Evolutionary conservation across 2,329 filamentous ascomycete species (phyloP), one percentile per base, ranked within the genome.

Genomic region (Aspergillus bombycis): DNA sequence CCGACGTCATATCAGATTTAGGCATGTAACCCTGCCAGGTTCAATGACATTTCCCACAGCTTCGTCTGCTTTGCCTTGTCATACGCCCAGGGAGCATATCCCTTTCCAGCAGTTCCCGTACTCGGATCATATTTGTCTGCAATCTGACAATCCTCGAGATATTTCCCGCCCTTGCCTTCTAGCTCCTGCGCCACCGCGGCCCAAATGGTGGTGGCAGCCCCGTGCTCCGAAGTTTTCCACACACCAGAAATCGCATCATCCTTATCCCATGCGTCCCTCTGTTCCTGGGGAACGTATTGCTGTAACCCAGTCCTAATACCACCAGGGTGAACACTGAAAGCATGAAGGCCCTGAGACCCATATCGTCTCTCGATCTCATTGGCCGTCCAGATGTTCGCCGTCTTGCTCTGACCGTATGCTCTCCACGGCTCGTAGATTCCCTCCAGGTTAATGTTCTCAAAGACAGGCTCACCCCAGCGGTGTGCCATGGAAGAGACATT

Each of bases 281-380:
- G 41, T n/a, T 65, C 62, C 3, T 54, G 26, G 1, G 62, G n/a
- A 3, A 62, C 23, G 32, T 67, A 28, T 19, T 61, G 55, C n/a
- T 34, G 36, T 16, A 68, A 43, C 8, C 57, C 62, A 1, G 64
- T 58, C 19, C 32, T 45, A 26, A 64, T 63, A 1, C 53, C 46
- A 10, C 85, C 84, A 0, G 84, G 85, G 62, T 84, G 81, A 4
- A 85, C 60, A 23, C 76, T 77, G 19, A 75, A 72, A 0, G 78
- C 82, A 61, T 84, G 83, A 0, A 87, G 66, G 2, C 81, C 80
- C 2, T 74, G 67, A 0, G 71, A 28, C 1, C 79, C 81, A 65
- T 84, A 86, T 1, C 78, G 77, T 0, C 83, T 78, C 43, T 86
- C 83, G 26, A 87, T 77, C 61, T 85, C 79, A 62, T 82, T 85